These are phyloP conservation scores for Neonectria magnoliae DNA, from an alignment of 2,329 filamentous ascomycete genomes.

Conservation along the genomic window DNA sequence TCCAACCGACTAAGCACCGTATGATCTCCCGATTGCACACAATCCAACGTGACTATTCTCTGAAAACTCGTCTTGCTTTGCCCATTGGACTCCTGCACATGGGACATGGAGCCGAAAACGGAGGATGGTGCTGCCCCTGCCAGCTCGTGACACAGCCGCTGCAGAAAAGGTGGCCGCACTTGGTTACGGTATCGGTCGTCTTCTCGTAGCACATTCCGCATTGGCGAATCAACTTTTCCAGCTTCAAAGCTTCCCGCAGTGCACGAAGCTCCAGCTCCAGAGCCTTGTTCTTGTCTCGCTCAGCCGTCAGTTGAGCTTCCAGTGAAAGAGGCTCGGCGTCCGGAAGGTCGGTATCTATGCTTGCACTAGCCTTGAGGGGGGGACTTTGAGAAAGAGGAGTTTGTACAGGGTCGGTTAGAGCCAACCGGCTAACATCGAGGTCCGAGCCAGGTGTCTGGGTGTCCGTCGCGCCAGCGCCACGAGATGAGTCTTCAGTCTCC, in stretches of 20 bases:
- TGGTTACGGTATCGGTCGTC: conserved; percentile 5
- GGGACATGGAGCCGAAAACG: conserved; percentile 4
- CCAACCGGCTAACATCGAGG: not conserved
- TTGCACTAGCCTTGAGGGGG: not conserved
- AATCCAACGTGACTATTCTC: not conserved
- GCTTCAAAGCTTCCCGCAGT: not conserved
- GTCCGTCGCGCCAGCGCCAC: not conserved
- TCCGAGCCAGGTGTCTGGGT: not conserved
- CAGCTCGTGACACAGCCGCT: conserved; percentile 4
- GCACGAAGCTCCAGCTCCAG: not conserved
- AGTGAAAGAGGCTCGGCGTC: not conserved
- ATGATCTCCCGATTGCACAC: not conserved
- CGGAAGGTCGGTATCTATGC: not conserved
- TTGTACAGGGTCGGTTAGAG: not conserved
- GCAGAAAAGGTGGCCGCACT: conserved; percentile 23
- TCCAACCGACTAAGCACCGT: not conserved
- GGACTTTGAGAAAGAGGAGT: not conserved
- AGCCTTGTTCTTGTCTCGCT: not conserved
- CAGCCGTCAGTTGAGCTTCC: not conserved
- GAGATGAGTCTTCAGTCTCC: not conserved
- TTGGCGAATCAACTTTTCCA: conserved; percentile 7
- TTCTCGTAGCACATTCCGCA: conserved; percentile 23
- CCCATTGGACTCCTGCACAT: conserved; percentile 22
- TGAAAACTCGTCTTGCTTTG: not conserved
- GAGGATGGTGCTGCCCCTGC: not conserved